phyloP scores from a whole-genome alignment of 1,284 basidiomycete genomes.

The Fomitopsis betulina region DNA sequence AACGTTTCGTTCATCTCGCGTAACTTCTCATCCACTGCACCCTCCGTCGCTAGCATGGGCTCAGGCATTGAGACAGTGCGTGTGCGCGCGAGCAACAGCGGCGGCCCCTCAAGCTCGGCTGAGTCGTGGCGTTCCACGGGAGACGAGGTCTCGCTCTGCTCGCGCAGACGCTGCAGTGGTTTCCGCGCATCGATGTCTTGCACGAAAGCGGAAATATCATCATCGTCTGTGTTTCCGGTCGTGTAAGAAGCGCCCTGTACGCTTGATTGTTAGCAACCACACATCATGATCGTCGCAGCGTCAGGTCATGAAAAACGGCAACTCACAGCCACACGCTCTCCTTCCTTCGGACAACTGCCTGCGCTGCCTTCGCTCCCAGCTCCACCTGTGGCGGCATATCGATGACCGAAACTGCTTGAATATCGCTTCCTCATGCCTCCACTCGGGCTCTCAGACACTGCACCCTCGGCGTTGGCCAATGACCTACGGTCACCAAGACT shows the following conservation, averaged over 20 bases:
- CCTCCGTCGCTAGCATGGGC: conserved; percentile 51
- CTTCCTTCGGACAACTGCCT: conserved; percentile 32
- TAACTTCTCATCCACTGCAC: conserved; percentile 59
- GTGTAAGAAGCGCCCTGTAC: conserved; percentile 40
- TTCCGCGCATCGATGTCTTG: conserved; percentile 67
- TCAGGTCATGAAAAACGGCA: neutral
- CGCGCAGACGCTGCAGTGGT: conserved; percentile 44
- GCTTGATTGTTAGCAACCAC: conserved; percentile 3
- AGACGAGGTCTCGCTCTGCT: conserved; percentile 11
- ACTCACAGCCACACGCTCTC: conserved; percentile 31
- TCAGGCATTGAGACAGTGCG: conserved; percentile 19
- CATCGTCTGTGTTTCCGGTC: conserved; percentile 56
- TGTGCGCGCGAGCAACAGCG: conserved; percentile 9
- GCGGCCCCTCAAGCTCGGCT: neutral
- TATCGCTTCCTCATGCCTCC: conserved; percentile 29
- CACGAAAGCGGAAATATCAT: conserved; percentile 71
- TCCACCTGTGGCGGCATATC: conserved; percentile 43
- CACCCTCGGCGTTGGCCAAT: conserved; percentile 29
- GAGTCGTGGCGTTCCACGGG: neutral
- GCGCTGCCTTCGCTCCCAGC: conserved; percentile 38
- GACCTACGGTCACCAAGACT: conserved; percentile 41
- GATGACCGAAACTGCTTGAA: conserved; percentile 69
- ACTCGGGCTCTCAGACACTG: conserved; percentile 19
- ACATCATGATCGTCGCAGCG: neutral
- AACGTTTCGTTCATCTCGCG: conserved; percentile 63